Percentiles rank a stretch among this genome's conserved stretches.
phyloP scores from a whole-genome alignment of 768 basidiomycete species.

The Lactarius hengduanensis region DNA sequence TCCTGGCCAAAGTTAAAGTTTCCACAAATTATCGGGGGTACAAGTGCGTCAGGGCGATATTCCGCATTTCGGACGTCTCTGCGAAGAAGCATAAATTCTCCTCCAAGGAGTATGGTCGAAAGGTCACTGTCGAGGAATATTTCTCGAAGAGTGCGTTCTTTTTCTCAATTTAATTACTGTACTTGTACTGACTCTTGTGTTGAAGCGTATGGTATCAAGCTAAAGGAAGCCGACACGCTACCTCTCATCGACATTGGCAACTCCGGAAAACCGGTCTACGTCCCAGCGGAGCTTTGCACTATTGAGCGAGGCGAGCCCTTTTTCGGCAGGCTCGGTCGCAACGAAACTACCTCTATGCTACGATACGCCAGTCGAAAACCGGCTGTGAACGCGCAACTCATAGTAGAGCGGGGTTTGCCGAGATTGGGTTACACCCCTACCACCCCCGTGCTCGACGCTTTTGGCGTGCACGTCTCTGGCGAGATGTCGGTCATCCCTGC shows the following conservation, averaged over 20 bases:
- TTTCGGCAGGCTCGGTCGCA: slow-evolving; percentile 57
- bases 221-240: slow-evolving; percentile 42
- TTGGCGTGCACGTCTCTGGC: slow-evolving; percentile 53
- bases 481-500: slow-evolving; percentile 66
- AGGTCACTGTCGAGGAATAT: slow-evolving; percentile 59
- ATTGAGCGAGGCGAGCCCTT: slow-evolving; percentile 60
- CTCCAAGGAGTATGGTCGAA: slow-evolving; percentile 54
- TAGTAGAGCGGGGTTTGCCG: slow-evolving; percentile 57
- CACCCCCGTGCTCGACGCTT: slow-evolving; percentile 42
- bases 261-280: slow-evolving; percentile 36
- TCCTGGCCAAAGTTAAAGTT: slow-evolving; percentile 57
- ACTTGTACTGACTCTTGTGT: neutral
- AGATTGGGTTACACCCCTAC: slow-evolving; percentile 50
- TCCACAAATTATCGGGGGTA: slow-evolving; percentile 50
- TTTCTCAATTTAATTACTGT: neutral
- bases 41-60: slow-evolving; percentile 29
- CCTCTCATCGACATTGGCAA: slow-evolving; percentile 40
- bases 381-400: slow-evolving; percentile 52
- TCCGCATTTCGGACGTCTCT: slow-evolving; percentile 39
- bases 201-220: slow-evolving; percentile 56
- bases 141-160: slow-evolving; percentile 55
- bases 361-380: slow-evolving; percentile 64
- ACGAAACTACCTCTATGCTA: slow-evolving; percentile 70
- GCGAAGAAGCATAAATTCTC: slow-evolving; percentile 53
- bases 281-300: slow-evolving; percentile 72